Base-by-base conservation (phyloP, 441 rosid genomes). In the Gossypium laxum region DNA sequence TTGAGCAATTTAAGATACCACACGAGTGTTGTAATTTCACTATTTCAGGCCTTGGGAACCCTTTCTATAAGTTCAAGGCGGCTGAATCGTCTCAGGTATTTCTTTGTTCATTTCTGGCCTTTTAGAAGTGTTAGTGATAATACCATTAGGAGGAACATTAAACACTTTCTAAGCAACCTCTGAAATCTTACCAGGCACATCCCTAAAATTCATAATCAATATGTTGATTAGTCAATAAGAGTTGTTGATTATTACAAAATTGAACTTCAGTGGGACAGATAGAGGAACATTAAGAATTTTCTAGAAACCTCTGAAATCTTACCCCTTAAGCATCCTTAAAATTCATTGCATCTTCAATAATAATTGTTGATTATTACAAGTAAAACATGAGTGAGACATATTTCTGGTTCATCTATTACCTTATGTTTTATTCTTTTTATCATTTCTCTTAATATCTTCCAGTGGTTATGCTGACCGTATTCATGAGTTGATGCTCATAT, bases 401-500 rank as follows among this genome's bases (percentile, higher is more conserved):
- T 30, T 30, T 51, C 47, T 50, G 58, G 17, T 17, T 67, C 45
- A 28, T 51, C 59, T 51, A 51, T 28, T 67, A 28, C 26, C 38
- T 67, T 17, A 4, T 24, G 10, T 48, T 67, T 67, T 67, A 48
- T 67, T 48, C 51, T 68, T 17, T 0, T 18, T 61, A 19, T 68
- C 57, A 30, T 74, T 76, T 71, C 41, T 22, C 63, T 74, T 61
- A 14, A 59, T 41, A 78, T 76, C 47, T 76, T 71, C 18, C 85
- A 96, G 99, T 87, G 99, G 99, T 71, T 96, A 91, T 86, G 99
- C 99, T 71, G 96, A 91, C 69, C 97, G 98, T 74, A 96, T 96
- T 86, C 90, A 92, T 77, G 99, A 96, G 80, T 77, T 96, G 79
- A 82, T 91, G 81, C 83, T 78, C 67, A 79, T 96, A 85, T 93